Evolutionary conservation across 768 basidiomycete species (phyloP), one percentile per base, ranked within the genome.

Genomic region (Cantharellus anzutake): DNA sequence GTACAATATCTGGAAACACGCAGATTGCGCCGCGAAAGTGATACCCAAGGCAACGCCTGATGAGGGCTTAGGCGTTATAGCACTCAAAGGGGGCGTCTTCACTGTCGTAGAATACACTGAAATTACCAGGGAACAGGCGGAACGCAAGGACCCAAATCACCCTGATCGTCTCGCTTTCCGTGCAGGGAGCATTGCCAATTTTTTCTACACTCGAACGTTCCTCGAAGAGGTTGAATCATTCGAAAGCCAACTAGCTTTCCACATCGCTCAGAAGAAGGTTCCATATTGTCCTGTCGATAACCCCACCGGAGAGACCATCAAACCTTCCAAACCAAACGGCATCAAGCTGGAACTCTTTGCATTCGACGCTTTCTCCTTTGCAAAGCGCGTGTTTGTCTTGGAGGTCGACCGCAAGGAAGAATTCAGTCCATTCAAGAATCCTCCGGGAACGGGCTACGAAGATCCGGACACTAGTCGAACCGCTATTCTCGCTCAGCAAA

Each of bases 341-440:
- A 94, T 98, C 89, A 99, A 99, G 73, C 81, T 99, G 63, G 96
- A 99, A 71, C 75, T 93, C 74, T 99, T 99, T 72, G 86, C 98
- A 40, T 99, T 99, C 67, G 96, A 99, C 71, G 96, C 98, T 51
- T 97, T 99, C 76, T 93, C 93, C 0, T 89, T 80, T 72, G 90
- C 91, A 37, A 70, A 81, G 67, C 74, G 71, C 57, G 89, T 93
- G 64, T 80, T 85, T 38, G 89, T 97, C 44, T 72, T 98, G 68
- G 92, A 97, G 70, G 90, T 96, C 51, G 79, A 80, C 56, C 75
- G 96, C 60, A 75, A 76, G 61, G 88, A 94, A 61, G 94, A 98
- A 72, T 99, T 99, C 66, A 92, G 88, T 63, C 94, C 94, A 41
- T 71, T 99, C 69, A 99, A 99, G 76, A 99, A 99, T 67, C 93